Evolutionary conservation across 148 eudicot genomes (phyloP).

Genomic region (Bassia scoparia): DNA sequence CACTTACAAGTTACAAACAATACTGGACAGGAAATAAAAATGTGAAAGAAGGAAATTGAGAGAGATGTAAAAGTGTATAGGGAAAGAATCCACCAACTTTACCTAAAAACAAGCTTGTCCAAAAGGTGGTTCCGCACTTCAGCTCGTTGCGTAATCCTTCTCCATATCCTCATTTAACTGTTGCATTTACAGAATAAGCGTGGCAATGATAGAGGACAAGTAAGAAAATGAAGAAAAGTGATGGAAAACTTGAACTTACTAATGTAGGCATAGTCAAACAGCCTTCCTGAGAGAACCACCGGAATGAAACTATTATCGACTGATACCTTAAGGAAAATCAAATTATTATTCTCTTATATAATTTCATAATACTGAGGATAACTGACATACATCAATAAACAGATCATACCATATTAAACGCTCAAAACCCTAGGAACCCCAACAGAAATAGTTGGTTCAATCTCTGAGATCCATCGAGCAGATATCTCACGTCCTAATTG

Average conservation of each 20-base stretch:
- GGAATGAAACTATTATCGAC: conserved; percentile 56
- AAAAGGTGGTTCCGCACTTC: conserved; percentile 88
- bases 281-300: conserved; percentile 69
- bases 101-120: conserved; percentile 72
- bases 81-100: conserved; percentile 45
- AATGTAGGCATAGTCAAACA: conserved; percentile 81
- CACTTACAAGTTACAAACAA: not conserved
- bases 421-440: conserved; percentile 96
- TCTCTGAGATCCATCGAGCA: conserved; percentile 71
- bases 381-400: not conserved
- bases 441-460: conserved; percentile 84
- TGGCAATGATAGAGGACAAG: not conserved
- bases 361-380: not conserved
- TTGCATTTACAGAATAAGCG: conserved; percentile 17
- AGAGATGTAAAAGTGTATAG: not conserved
- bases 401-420: conserved; percentile 60
- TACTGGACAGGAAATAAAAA: not conserved
- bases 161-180: conserved; percentile 86
- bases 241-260: conserved; percentile 44
- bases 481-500: conserved; percentile 67
- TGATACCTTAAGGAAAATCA: conserved; percentile 49
- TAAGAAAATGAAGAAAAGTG: conserved; percentile 5
- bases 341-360: not conserved
- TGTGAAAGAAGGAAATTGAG: not conserved
- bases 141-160: conserved; percentile 73